Evolutionary conservation across 345 rosid species (phyloP), one percentile per base, ranked within the genome.

Genomic region (Clausena lansium): DNA sequence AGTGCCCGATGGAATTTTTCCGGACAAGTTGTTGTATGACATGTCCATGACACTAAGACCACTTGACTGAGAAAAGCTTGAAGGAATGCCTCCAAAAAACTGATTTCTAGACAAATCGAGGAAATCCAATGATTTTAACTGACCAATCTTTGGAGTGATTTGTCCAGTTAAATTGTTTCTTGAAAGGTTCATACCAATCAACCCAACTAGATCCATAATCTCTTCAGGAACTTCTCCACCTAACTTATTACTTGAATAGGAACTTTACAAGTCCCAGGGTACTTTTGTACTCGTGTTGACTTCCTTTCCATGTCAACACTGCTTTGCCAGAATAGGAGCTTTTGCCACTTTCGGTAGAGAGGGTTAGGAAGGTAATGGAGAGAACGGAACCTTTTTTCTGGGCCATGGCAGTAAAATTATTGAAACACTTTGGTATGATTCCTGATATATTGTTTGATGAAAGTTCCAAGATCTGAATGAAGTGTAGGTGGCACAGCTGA

Each of bases 91-190:
- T 1, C 87, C 87, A 0, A 81, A 82, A 14, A 84, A 25, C 19
- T 70, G 76, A 71, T 86, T 84, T 7, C 77, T 24, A 0, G 89
- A 84, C 38, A 86, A 52, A 74, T 85, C 85, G 22, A 85, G 84
- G 27, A 39, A 67, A 5, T 84, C 67, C 2, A 87, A 77, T 10
- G 27, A 60, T 38, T 69, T 33, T 25, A 82, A 80, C 72, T 67
- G 76, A 72, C 86, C 84, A 32, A 71, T 67, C 69, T 62, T 65
- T 6, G 2, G 32, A 41, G 83, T 88, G 54, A 87, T 81, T 20
- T n/a, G 1, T 67, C 71, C 71, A 3, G 52, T 36, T 5, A 67
- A 22, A 39, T 39, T 67, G 20, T 76, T 76, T n/a, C 50, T 70
- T 13, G 79, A 80, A 19, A 80, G 50, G 19, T 80, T 80, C 38